Evolutionary conservation across 441 rosid species (phyloP), one percentile per base, ranked within the genome.

Genomic region (Eruca vesicaria): DNA sequence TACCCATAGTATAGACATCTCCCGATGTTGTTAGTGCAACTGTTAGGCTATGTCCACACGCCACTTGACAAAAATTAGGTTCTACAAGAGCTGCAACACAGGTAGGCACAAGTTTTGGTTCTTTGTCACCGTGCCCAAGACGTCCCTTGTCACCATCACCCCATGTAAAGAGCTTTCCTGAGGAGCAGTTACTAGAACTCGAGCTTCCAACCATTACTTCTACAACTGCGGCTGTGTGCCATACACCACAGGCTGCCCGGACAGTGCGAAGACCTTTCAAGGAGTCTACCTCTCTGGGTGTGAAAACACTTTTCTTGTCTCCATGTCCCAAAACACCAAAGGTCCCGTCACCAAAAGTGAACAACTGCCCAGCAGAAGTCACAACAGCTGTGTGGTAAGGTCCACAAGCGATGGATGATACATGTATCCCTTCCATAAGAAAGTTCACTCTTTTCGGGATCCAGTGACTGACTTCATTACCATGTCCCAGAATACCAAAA

Each of bases 141-240:
- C 93, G 89, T 33, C 93, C 90, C 81, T 90, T 93, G 82, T 96
- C 99, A 62, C 97, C 97, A 82, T 93, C 99, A 38, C 98, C 99
- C 97, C 97, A 96, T 9, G 94, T 93, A 82, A 95, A 95, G 55
- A 96, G 90, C 84, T 96, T 96, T 68, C 97, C 98, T 18, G 92
- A 89, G 33, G 97, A 93, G 82, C 95, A 86, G 79, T 90, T 91
- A 83, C 96, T 93, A 41, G 97, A 87, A 86, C 89, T 89, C 52
- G 98, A 88, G 84, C 86, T 89, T 9, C 94, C 98, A 71, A 85
- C 97, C 97, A 91, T 93, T 80, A 93, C 97, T 88, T 96, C 99
- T 64, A 96, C 91, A 77, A 96, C 88, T 31, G 97, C 98, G 80
- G 97, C 97, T 77, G 97, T 96, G 78, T 96, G 99, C 99, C 99